Evolutionary conservation across 1,139 yeast genomes (phyloP), one percentile per base, ranked within the genome.

Genomic region (Nakaseomyces glabratus): DNA sequence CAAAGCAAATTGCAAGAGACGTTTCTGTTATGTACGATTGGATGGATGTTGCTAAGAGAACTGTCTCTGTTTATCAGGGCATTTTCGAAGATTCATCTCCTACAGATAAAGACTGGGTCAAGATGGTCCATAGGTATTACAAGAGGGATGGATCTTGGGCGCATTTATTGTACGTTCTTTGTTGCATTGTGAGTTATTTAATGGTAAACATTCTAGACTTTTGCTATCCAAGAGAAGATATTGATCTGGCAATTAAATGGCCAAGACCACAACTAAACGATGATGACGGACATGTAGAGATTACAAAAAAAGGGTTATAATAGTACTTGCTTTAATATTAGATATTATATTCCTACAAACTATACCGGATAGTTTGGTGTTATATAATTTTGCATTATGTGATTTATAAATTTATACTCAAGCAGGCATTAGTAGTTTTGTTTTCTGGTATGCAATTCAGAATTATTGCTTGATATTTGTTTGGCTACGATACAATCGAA

Each of bases 11-110:
- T 57, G 98, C 93, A 55, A 66, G 70, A 2, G 82, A 82, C 44
- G 79, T 93, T 18, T 72, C 74, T 25, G 60, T 66, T 31, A 85
- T 90, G 93, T 93, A 93, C 58, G 82, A 88, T 51, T 93, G 99
- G 99, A 68, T 66, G 40, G 82, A 86, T 52, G 84, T 93, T 16
- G 98, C 98, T 0, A 61, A 60, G 34, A 65, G 98, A 28, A 90
- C 98, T 0, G 94, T 84, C 47, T 64, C 63, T 20, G 96, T 90
- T 2, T 93, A 93, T 58, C 66, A 76, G 36, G 65, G 80, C 29
- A 71, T 47, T 10, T 45, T 41, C 20, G 5, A 35, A 11, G 31
- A 49, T 35, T 34, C 53, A 22, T 66, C 36, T 53, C 60, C 20
- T 53, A 62, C 29, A 43, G 69, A 37, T 61, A 73, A 46, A 69